Evolutionary conservation across 148 eudicot genomes (phyloP).

Genomic region (Polygonum aviculare): DNA sequence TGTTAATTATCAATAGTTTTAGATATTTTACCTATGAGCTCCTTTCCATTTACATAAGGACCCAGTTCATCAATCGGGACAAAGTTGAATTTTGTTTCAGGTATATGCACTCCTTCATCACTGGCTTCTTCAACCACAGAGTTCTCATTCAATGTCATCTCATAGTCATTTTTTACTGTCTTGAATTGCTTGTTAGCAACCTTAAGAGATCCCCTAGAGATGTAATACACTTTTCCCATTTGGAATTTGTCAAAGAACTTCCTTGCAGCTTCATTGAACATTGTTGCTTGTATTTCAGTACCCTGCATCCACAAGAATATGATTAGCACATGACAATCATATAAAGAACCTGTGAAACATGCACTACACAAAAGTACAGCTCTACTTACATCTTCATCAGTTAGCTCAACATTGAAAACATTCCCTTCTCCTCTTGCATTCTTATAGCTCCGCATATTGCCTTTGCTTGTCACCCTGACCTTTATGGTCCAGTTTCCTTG

Average conservation of each 20-base stretch:
- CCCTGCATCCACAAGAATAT: slow-evolving; percentile 41
- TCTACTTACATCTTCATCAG: slow-evolving; percentile 89
- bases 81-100: slow-evolving; percentile 78
- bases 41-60: slow-evolving; percentile 70
- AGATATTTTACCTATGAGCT: slow-evolving; percentile 52
- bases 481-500: slow-evolving; percentile 96
- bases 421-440: slow-evolving; percentile 91
- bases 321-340: neutral
- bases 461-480: slow-evolving; percentile 85
- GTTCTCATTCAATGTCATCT: slow-evolving; percentile 82
- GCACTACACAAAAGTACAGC: neutral
- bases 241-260: slow-evolving; percentile 80
- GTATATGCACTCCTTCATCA: slow-evolving; percentile 60
- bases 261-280: slow-evolving; percentile 95
- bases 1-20: neutral
- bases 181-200: slow-evolving; percentile 94
- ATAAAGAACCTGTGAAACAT: neutral
- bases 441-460: slow-evolving; percentile 56
- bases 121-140: slow-evolving; percentile 76
- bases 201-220: slow-evolving; percentile 75
- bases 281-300: slow-evolving; percentile 96
- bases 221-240: slow-evolving; percentile 84
- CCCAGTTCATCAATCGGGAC: slow-evolving; percentile 92
- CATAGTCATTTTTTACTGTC: slow-evolving; percentile 88
- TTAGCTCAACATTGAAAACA: slow-evolving; percentile 92